Percentiles rank a stretch among this genome's conserved stretches.
Conservation (phyloP, 805 yeast genomes). For the Yueomyces sp. region DNA sequence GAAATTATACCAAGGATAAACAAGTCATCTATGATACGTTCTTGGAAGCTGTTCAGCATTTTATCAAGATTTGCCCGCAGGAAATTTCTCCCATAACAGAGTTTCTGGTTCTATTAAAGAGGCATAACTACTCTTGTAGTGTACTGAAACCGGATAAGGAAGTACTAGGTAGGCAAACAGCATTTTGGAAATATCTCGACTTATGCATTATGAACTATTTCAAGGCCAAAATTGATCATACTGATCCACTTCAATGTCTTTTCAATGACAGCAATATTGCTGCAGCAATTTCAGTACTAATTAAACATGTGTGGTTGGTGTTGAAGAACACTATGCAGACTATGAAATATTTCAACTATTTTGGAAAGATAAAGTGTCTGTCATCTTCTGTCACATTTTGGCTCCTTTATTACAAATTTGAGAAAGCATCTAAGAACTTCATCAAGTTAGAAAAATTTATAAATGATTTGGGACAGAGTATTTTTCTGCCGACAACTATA, state of each 20-base stretch:
- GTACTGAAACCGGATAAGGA: slow-evolving; percentile 9
- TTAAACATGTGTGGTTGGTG: slow-evolving; percentile 20
- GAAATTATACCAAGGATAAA: slow-evolving; percentile 3
- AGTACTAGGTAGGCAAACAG: slow-evolving; percentile 11
- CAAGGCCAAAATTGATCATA: slow-evolving; percentile 10
- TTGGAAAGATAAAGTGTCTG: slow-evolving; percentile 18
- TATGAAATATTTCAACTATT: slow-evolving; percentile 19
- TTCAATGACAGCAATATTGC: slow-evolving; percentile 31
- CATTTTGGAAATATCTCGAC: slow-evolving; percentile 16
- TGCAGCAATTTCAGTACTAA: slow-evolving; percentile 25
- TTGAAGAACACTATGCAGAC: slow-evolving; percentile 22
- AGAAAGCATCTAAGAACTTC: slow-evolving; percentile 31
- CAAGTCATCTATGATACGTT: slow-evolving; percentile 6
- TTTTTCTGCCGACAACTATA: slow-evolving; percentile 34
- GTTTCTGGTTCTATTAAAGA: slow-evolving; percentile 12
- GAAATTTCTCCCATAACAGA: slow-evolving; percentile 9
- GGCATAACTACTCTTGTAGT: slow-evolving; percentile 12
- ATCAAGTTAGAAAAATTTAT: slow-evolving; percentile 33
- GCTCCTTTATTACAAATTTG: slow-evolving; percentile 43
- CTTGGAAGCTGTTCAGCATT: slow-evolving; percentile 5
- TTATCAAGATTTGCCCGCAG: slow-evolving; percentile 8
- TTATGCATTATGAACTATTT: slow-evolving; percentile 10
- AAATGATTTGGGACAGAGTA: slow-evolving; percentile 29
- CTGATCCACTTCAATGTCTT: slow-evolving; percentile 17
- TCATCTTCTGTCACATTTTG: slow-evolving; percentile 38